phyloP scores from a whole-genome alignment of 2,329 filamentous ascomycete genomes.

The Colletotrichum musicola region DNA sequence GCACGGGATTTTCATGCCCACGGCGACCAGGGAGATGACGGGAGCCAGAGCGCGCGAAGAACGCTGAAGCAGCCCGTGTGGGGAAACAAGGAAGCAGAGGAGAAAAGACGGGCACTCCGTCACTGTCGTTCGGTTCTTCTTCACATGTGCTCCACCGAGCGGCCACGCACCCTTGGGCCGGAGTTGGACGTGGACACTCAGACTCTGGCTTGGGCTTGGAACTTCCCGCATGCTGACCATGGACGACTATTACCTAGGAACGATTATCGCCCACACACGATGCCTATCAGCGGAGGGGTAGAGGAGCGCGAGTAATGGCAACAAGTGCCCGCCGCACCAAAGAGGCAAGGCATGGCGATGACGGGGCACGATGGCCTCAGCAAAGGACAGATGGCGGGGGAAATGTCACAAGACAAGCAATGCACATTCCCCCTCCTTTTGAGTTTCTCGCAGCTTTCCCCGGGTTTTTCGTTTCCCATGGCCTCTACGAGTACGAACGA shows the following conservation, averaged over 20 bases:
- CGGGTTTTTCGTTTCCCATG: slow-evolving; percentile 10
- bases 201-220: no score
- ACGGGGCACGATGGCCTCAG: slow-evolving; percentile 19
- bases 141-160: slow-evolving; percentile 35
- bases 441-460: slow-evolving; percentile 5
- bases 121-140: slow-evolving; percentile 23
- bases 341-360: slow-evolving; percentile 12
- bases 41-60: slow-evolving; percentile 7
- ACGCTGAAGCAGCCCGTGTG: neutral
- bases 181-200: no score
- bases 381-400: neutral
- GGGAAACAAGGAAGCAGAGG: slow-evolving; percentile 12
- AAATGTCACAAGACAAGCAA: slow-evolving; percentile 36
- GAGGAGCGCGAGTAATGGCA: neutral
- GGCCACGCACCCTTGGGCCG: slow-evolving; percentile 12
- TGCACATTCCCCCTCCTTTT: slow-evolving; percentile 17
- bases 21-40: slow-evolving; percentile 10
- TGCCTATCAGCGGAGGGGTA: no score
- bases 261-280: no score
- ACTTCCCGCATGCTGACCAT: no score
- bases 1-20: slow-evolving; percentile 26
- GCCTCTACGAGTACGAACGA: slow-evolving; percentile 6
- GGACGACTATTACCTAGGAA: no score
- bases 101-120: slow-evolving; percentile 31
- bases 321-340: slow-evolving; percentile 7